Evolutionary conservation across 257 asterid species (phyloP).

Genomic region (Solanum microdontum): DNA sequence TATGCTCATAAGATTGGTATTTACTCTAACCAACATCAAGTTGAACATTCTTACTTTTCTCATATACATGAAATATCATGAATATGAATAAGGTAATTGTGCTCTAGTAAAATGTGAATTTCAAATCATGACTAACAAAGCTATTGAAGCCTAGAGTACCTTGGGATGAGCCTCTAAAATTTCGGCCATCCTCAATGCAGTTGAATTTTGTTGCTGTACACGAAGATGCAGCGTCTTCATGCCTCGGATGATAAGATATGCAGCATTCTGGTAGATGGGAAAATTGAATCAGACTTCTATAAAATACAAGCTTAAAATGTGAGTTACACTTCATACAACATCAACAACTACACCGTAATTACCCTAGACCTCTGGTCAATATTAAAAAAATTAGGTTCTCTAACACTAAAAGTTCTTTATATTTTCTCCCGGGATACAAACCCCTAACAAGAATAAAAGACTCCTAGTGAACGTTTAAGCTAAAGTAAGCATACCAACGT

Average conservation of each 20-base stretch:
- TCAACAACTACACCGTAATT: not conserved
- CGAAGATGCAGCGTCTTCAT: conserved; percentile 99
- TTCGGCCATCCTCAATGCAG: conserved; percentile 96
- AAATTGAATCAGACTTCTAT: not conserved
- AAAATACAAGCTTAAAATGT: not conserved
- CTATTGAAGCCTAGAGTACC: conserved; percentile 26
- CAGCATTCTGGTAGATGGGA: conserved; percentile 56
- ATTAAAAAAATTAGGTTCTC: not conserved
- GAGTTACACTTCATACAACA: not conserved
- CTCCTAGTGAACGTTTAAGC: not conserved
- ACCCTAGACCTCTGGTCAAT: not conserved
- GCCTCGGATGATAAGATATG: conserved; percentile 88
- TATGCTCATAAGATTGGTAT: not conserved
- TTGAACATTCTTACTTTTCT: not conserved
- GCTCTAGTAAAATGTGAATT: not conserved
- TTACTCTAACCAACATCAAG: not conserved
- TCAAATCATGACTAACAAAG: not conserved
- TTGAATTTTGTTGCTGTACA: conserved; percentile 89
- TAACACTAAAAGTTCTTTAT: not conserved
- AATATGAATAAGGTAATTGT: not conserved
- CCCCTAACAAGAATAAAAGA: not conserved
- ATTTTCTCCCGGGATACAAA: not conserved
- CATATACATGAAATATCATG: not conserved
- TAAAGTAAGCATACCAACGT: not conserved
- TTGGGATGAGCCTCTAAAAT: conserved; percentile 99